Evolutionary conservation across 2,329 filamentous ascomycete genomes (phyloP).

Genomic region (Epichloe coenophiala): DNA sequence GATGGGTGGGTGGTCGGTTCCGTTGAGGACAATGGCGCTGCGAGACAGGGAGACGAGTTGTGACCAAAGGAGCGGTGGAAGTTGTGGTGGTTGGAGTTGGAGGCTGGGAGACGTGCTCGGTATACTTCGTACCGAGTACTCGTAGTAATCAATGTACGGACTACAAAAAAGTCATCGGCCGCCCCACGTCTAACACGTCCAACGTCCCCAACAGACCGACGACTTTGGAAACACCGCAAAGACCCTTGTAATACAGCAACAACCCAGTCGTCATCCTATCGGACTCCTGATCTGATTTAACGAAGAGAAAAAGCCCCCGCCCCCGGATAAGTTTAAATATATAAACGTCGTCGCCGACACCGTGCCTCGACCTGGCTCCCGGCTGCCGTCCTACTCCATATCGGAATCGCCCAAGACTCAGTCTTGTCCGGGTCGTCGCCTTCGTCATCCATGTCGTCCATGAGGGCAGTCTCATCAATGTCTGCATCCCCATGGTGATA

Average conservation of each 20-base stretch:
- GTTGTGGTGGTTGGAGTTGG: too few species aligned
- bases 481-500: constrained; percentile 37
- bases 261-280: too few species aligned
- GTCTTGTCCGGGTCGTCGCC: constrained; percentile 29
- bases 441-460: constrained; percentile 33
- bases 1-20: neutral
- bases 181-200: too few species aligned
- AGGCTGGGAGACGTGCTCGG: too few species aligned
- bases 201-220: neutral
- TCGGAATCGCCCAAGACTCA: constrained; percentile 25
- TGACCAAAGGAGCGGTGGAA: neutral
- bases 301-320: neutral
- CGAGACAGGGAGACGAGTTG: neutral
- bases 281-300: neutral
- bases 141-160: too few species aligned
- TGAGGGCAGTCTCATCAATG: constrained; percentile 29
- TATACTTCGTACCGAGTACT: too few species aligned
- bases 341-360: neutral
- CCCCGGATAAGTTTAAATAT: neutral
- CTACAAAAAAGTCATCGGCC: too few species aligned
- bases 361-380: neutral
- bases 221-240: neutral
- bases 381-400: constrained; percentile 12
- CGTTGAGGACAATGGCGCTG: too few species aligned
- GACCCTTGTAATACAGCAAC: neutral